phyloP scores from a whole-genome alignment of 2,329 filamentous ascomycete species.

The Aspergillus sp. region DNA sequence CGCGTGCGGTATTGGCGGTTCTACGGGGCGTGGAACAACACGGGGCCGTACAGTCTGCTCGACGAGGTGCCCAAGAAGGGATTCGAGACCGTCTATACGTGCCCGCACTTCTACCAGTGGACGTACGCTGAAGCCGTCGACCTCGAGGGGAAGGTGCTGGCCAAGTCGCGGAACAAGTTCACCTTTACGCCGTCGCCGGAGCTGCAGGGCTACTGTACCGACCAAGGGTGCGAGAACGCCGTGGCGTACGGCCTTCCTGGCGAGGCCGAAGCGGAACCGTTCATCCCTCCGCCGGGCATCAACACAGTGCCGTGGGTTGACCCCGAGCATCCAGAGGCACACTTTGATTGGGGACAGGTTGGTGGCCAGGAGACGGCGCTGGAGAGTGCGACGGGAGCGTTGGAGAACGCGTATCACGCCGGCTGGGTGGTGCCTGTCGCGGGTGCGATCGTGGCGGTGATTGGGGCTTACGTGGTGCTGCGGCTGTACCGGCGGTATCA shows the following conservation, averaged over 20 bases:
- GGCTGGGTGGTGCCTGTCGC: constrained; percentile 15
- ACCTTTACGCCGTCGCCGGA: constrained; percentile 37
- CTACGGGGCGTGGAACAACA: constrained; percentile 29
- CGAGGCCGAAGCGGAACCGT: constrained; percentile 22
- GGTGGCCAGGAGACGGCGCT: not conserved
- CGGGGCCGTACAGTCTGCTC: constrained; percentile 30
- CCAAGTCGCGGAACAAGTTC: constrained; percentile 30
- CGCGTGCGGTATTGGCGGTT: constrained; percentile 36
- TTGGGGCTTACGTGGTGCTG: constrained; percentile 10
- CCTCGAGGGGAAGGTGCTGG: constrained; percentile 28
- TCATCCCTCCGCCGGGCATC: constrained; percentile 29
- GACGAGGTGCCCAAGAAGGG: constrained; percentile 30
- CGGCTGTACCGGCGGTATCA: constrained; percentile 12
- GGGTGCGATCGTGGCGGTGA: constrained; percentile 7
- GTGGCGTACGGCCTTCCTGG: constrained; percentile 27
- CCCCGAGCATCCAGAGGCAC: constrained; percentile 21
- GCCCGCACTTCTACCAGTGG: constrained; percentile 28
- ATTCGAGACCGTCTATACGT: constrained; percentile 38
- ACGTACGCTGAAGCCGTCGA: constrained; percentile 37
- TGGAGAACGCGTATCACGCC: constrained; percentile 1
- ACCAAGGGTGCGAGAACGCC: constrained; percentile 29
- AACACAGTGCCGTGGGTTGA: constrained; percentile 34
- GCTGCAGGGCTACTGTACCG: constrained; percentile 30
- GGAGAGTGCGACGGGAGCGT: not conserved
- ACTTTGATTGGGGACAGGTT: constrained; percentile 14